phyloP scores from a whole-genome alignment of 768 basidiomycete species.

The Suillus hirtellus region DNA sequence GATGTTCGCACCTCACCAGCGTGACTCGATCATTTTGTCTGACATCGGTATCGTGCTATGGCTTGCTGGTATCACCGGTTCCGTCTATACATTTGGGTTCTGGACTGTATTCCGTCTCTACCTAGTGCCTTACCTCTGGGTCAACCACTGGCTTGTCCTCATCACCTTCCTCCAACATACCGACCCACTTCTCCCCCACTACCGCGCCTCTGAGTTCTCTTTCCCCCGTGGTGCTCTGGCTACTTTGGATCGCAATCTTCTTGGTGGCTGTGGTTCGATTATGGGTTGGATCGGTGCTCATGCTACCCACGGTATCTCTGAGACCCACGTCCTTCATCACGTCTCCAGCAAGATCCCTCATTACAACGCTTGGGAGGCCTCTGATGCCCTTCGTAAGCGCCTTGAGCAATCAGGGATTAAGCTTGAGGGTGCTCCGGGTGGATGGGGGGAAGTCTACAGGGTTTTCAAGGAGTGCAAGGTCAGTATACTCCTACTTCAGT shows the following conservation, averaged over 20 bases:
- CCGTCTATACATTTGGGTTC: conserved; percentile 65
- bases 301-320: conserved; percentile 89
- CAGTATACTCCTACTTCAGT: background rate
- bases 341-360: conserved; percentile 95
- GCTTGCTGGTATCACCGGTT: conserved; percentile 56
- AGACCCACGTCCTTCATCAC: conserved; percentile 93
- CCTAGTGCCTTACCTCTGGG: conserved; percentile 88
- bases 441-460: conserved; percentile 80
- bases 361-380: conserved; percentile 94
- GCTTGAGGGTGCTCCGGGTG: conserved; percentile 70
- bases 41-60: conserved; percentile 81
- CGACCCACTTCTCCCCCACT: conserved; percentile 92
- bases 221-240: conserved; percentile 93
- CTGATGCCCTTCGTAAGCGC: conserved; percentile 77
- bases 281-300: conserved; percentile 86
- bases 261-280: conserved; percentile 75
- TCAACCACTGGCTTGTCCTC: conserved; percentile 93
- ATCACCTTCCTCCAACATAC: conserved; percentile 99
- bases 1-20: conserved; percentile 87
- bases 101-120: conserved; percentile 76
- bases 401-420: conserved; percentile 57
- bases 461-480: conserved; percentile 80
- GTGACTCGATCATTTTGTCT: conserved; percentile 73
- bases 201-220: conserved; percentile 85
- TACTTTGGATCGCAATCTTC: conserved; percentile 82